Percentiles rank a stretch among this genome's conserved stretches.
Evolutionary conservation across 2,329 filamentous ascomycete genomes (phyloP).

Genomic region (Gaeumannomyces tritici): DNA sequence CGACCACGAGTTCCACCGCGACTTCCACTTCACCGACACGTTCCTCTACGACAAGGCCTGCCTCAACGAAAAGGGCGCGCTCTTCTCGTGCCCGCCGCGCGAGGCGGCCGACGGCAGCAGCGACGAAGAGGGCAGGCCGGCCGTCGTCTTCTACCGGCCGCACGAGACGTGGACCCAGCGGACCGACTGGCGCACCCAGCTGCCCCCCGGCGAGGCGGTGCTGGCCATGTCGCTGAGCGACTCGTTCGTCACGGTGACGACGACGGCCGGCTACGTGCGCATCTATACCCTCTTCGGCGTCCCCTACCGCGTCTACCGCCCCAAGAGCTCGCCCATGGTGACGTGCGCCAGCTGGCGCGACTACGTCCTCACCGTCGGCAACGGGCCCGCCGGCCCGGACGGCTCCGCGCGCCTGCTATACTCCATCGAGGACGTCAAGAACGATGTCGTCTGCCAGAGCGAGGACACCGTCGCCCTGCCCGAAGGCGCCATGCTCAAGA

Average conservation of each 20-base stretch:
- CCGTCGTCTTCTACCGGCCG: slow-evolving; percentile 88
- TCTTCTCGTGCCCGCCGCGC: slow-evolving; percentile 72
- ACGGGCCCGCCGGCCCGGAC: slow-evolving; percentile 66
- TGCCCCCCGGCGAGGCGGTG: slow-evolving; percentile 82
- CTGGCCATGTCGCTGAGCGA: slow-evolving; percentile 85
- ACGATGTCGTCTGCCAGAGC: slow-evolving; percentile 88
- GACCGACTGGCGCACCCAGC: slow-evolving; percentile 77
- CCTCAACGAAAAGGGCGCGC: slow-evolving; percentile 70
- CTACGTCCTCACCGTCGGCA: slow-evolving; percentile 93
- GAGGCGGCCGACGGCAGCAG: not conserved
- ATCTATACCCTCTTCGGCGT: slow-evolving; percentile 90
- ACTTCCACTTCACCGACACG: slow-evolving; percentile 96
- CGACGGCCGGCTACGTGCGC: slow-evolving; percentile 77
- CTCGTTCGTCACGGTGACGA: slow-evolving; percentile 83
- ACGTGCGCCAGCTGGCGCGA: slow-evolving; percentile 92
- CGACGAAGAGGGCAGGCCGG: slow-evolving; percentile 44
- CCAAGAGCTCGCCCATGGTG: slow-evolving; percentile 83
- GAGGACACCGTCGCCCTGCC: slow-evolving; percentile 85
- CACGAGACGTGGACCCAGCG: slow-evolving; percentile 94
- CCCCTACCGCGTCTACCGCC: slow-evolving; percentile 79
- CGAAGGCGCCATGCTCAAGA: slow-evolving; percentile 62
- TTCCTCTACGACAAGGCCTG: slow-evolving; percentile 96
- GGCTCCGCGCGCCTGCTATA: slow-evolving; percentile 74
- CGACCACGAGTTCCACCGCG: slow-evolving; percentile 81
- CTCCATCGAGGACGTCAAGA: slow-evolving; percentile 88